Evolutionary conservation across 306 rosid species (phyloP).

Genomic region (Sphenostylis stenocarpa): DNA sequence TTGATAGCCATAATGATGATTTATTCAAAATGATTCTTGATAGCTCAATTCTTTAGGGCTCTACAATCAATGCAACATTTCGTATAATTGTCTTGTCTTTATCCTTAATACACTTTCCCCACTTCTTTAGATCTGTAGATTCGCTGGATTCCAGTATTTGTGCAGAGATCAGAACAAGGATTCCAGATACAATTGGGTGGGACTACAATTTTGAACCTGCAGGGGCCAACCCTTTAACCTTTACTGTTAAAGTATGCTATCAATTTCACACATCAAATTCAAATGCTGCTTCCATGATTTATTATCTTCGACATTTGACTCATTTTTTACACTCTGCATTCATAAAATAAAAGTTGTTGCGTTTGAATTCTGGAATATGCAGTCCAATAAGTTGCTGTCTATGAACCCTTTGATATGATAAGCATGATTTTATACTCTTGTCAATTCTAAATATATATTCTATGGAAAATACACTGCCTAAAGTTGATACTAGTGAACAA

Average conservation of each 20-base stretch:
- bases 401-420: background rate
- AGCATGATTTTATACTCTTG: background rate
- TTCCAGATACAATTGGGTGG: conserved; percentile 88
- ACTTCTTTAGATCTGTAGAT: conserved; percentile 72
- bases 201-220: conserved; percentile 95
- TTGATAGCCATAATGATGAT: background rate
- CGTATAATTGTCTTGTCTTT: background rate
- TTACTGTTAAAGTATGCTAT: conserved; percentile 74
- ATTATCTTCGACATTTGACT: background rate
- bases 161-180: conserved; percentile 94
- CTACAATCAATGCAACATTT: background rate
- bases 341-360: conserved; percentile 3
- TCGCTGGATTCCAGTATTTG: conserved; percentile 70
- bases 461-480: background rate
- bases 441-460: conserved; percentile 6
- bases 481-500: background rate
- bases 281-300: conserved; percentile 1
- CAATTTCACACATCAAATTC: background rate
- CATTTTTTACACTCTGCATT: background rate
- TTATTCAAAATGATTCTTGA: conserved; percentile 5
- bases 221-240: conserved; percentile 74
- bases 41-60: background rate
- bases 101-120: conserved; percentile 16
- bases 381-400: background rate
- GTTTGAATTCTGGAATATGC: background rate